These are phyloP conservation scores for Colletotrichum lentis DNA, from an alignment of 2,329 filamentous ascomycete genomes.

Conservation along the genomic window DNA sequence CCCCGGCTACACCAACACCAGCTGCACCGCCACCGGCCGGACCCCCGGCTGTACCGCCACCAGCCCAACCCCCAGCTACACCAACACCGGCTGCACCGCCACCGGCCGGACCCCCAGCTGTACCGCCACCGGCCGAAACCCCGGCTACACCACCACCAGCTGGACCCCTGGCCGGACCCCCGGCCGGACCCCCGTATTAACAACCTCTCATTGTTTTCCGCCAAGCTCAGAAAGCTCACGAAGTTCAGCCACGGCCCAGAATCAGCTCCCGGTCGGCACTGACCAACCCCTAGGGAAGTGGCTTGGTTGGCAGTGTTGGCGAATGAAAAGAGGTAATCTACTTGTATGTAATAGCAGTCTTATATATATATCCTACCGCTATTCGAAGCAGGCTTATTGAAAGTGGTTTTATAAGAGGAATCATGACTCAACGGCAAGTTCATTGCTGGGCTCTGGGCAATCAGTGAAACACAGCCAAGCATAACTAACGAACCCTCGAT, in stretches of 20 bases:
- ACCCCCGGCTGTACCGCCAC: too few relatives aligned
- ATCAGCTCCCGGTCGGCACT: not conserved
- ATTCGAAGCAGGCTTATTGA: not conserved
- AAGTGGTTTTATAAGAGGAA: not conserved
- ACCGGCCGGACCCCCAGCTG: too few relatives aligned
- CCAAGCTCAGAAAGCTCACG: constrained; percentile 9
- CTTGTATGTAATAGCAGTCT: constrained; percentile 22
- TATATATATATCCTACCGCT: constrained; percentile 1
- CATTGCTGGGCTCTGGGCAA: not conserved
- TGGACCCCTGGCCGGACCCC: too few relatives aligned
- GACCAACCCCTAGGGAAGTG: too few relatives aligned
- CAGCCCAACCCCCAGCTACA: not conserved
- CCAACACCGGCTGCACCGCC: too few relatives aligned
- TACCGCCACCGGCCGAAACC: constrained; percentile 9
- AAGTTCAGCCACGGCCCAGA: not conserved
- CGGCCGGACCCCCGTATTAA: too few relatives aligned
- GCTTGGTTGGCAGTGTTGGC: not conserved
- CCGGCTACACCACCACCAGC: not conserved
- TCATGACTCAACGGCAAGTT: not conserved
- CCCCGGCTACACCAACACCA: constrained; percentile 1
- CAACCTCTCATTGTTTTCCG: not conserved
- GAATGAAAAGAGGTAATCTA: constrained; percentile 11
- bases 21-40: too few relatives aligned
- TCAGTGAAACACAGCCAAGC: not conserved
- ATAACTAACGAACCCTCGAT: not conserved